Evolutionary conservation across 139 green algal genomes (phyloP).

Genomic region (Eudorina sp.): DNA sequence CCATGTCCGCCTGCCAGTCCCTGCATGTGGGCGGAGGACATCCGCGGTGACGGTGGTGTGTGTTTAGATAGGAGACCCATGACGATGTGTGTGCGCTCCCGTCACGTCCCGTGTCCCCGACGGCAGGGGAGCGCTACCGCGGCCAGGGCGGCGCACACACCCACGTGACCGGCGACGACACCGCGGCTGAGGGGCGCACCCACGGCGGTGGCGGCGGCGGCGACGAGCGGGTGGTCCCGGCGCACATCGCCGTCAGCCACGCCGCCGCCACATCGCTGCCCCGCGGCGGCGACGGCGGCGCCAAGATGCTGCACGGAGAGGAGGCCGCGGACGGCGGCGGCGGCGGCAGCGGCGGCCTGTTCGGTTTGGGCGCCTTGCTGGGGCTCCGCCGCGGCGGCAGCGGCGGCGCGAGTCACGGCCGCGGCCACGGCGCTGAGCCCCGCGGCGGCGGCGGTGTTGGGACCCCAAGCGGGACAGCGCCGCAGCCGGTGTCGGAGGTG

Average conservation of each 20-base stretch:
- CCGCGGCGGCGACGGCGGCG: background rate
- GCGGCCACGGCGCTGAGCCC: background rate
- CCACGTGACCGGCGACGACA: too few species aligned
- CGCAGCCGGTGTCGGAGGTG: background rate
- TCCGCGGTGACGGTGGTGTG: too few species aligned
- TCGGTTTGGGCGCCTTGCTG: background rate
- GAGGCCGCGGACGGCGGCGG: background rate
- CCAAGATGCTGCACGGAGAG: background rate
- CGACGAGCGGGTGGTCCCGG: background rate
- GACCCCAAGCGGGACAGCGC: background rate
- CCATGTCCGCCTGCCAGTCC: too few species aligned
- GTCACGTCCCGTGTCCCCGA: too few species aligned
- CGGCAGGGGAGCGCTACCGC: too few species aligned
- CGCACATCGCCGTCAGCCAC: background rate
- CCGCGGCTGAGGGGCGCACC: too few species aligned
- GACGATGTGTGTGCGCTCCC: too few species aligned
- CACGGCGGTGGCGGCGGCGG: background rate
- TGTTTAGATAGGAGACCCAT: too few species aligned
- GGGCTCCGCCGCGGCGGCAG: background rate
- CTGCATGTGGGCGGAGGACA: too few species aligned
- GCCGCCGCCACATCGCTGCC: background rate
- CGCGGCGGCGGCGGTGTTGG: background rate
- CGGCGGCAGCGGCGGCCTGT: background rate
- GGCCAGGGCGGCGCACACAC: background rate
- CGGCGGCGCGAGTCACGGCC: background rate